These are phyloP conservation scores for Periconia macrospinosa DNA, from an alignment of 2,329 filamentous ascomycete genomes.

Conservation along the genomic window DNA sequence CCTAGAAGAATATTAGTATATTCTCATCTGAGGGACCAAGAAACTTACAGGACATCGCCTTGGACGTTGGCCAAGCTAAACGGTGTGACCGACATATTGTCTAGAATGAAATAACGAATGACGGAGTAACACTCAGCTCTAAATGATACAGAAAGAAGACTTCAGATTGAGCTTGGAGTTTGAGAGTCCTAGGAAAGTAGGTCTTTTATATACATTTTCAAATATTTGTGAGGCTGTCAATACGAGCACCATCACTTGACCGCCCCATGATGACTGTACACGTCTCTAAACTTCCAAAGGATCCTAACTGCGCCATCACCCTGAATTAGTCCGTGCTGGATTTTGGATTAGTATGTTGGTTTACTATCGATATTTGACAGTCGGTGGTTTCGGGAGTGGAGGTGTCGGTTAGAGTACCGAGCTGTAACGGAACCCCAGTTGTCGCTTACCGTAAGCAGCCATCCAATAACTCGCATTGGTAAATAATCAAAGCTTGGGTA, in stretches of 20 bases:
- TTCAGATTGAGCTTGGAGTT: not conserved
- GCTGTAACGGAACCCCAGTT: not conserved
- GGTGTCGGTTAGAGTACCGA: not conserved
- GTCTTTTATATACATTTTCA: not conserved
- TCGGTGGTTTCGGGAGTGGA: not conserved
- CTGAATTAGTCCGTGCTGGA: not conserved
- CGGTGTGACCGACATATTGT: not conserved
- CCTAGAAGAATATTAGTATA: not conserved
- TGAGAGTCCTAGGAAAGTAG: not conserved
- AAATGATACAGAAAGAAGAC: not conserved
- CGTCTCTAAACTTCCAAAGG: not conserved
- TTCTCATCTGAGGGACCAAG: not conserved
- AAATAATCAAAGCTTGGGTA: not conserved
- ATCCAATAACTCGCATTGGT: not conserved
- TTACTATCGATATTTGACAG: not conserved
- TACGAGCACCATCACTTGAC: not conserved
- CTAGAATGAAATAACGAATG: not conserved
- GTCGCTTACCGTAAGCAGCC: not conserved
- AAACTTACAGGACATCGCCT: not conserved
- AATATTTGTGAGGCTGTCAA: not conserved
- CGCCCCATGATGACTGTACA: not conserved
- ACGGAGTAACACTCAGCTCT: not conserved
- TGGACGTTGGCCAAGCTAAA: slow-evolving; percentile 2
- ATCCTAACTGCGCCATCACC: not conserved
- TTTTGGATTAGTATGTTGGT: not conserved